These are phyloP conservation scores for Fusarium citri DNA, from an alignment of 2,329 filamentous ascomycete genomes.

Conservation along the genomic window DNA sequence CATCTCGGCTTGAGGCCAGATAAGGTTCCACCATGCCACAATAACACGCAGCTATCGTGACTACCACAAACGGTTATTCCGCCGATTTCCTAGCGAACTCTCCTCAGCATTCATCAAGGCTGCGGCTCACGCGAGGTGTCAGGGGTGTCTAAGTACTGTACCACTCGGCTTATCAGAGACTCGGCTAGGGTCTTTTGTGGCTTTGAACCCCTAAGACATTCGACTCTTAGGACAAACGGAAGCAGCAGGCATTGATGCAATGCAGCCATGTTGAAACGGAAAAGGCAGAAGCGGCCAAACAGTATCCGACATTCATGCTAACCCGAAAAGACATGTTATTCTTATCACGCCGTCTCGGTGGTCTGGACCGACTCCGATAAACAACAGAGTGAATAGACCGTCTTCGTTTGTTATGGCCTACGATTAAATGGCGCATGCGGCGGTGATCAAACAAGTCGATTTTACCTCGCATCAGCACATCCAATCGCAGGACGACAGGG, in stretches of 20 bases:
- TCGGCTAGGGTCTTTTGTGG: slow-evolving; percentile 30
- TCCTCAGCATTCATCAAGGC: neutral
- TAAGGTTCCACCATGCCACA: neutral
- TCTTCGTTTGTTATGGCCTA: slow-evolving; percentile 10
- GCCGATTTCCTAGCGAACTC: slow-evolving; percentile 3
- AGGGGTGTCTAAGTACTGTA: slow-evolving; percentile 2
- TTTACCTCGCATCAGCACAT: slow-evolving; percentile 15
- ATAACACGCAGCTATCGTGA: slow-evolving; percentile 21
- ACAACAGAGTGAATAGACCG: neutral
- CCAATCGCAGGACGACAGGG: slow-evolving; percentile 26
- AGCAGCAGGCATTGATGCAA: slow-evolving; percentile 20
- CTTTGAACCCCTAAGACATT: slow-evolving; percentile 27
- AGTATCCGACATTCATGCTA: neutral
- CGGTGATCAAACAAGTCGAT: slow-evolving; percentile 27
- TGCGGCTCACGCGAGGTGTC: slow-evolving; percentile 18
- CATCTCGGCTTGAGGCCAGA: neutral
- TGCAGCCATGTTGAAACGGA: neutral
- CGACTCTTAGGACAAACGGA: slow-evolving; percentile 19
- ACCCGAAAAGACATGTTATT: neutral
- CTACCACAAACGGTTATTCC: slow-evolving; percentile 12
- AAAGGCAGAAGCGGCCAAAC: neutral
- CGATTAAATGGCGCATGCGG: slow-evolving; percentile 35
- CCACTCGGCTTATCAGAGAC: slow-evolving; percentile 30
- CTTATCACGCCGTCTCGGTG: neutral
- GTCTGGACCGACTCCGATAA: slow-evolving; percentile 14